phyloP scores from a whole-genome alignment of 2,329 filamentous ascomycete species.

The Xylariaceae sp. region DNA sequence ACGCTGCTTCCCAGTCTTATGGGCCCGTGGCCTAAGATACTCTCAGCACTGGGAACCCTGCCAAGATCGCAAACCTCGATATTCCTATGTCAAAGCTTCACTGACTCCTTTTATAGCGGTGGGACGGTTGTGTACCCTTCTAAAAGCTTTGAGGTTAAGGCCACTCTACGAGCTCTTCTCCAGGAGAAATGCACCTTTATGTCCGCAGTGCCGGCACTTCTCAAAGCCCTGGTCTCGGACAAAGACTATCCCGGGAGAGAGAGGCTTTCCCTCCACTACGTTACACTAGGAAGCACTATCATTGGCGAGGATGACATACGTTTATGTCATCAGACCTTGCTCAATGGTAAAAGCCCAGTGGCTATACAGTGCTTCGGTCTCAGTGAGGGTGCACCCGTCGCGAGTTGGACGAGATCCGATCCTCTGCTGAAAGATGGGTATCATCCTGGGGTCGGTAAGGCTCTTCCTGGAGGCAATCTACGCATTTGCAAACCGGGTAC shows the following conservation, averaged over 20 bases:
- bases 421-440: neutral
- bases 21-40: too few species aligned
- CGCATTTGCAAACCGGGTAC: conserved; percentile 1
- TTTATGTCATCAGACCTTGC: neutral
- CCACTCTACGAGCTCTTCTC: neutral
- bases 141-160: conserved; percentile 2
- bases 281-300: neutral
- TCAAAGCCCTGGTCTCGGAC: conserved; percentile 1
- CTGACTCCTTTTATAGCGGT: neutral
- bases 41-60: too few species aligned
- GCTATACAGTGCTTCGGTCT: conserved; percentile 2
- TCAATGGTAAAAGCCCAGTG: neutral
- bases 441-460: neutral
- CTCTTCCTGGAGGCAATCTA: neutral
- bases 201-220: conserved; percentile 1
- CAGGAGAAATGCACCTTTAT: conserved; percentile 2
- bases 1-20: too few species aligned
- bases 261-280: neutral
- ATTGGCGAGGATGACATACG: conserved; percentile 1
- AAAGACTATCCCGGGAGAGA: neutral
- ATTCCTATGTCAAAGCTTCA: neutral
- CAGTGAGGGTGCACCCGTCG: neutral
- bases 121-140: neutral
- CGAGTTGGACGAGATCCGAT: neutral
- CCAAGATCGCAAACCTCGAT: too few species aligned